phyloP scores from a whole-genome alignment of 208 protist genomes.

The Trypanosomatidae sp. region DNA sequence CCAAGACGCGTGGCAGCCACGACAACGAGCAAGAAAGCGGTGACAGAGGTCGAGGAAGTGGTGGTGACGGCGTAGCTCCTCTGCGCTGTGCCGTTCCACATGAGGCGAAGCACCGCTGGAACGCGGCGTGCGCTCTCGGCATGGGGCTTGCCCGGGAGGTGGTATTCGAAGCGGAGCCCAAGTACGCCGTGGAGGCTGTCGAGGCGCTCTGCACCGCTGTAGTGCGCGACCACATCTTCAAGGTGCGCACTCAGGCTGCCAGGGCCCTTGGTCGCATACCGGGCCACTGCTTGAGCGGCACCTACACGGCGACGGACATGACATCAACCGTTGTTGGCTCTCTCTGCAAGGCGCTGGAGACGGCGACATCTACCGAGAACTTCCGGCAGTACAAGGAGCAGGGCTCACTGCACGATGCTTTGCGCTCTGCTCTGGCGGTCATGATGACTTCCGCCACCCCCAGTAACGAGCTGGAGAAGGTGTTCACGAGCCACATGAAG shows the following conservation, averaged over 20 bases:
- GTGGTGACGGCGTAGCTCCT: not conserved
- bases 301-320: slow-evolving; percentile 40
- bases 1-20: slow-evolving; percentile 21
- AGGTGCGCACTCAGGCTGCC: slow-evolving; percentile 83
- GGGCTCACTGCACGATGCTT: slow-evolving; percentile 40
- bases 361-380: slow-evolving; percentile 46
- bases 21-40: not conserved
- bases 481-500: slow-evolving; percentile 45
- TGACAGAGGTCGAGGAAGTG: not conserved
- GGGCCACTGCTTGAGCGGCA: slow-evolving; percentile 24
- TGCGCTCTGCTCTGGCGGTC: slow-evolving; percentile 32
- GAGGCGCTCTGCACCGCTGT: slow-evolving; percentile 50
- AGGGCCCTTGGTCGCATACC: slow-evolving; percentile 42
- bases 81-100: slow-evolving; percentile 18
- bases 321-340: slow-evolving; percentile 46
- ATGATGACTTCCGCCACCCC: slow-evolving; percentile 53
- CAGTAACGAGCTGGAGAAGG: slow-evolving; percentile 54
- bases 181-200: slow-evolving; percentile 44
- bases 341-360: slow-evolving; percentile 63
- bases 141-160: slow-evolving; percentile 47
- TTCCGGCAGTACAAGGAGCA: slow-evolving; percentile 74
- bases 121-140: slow-evolving; percentile 72
- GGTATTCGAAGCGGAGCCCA: slow-evolving; percentile 73
- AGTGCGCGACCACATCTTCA: slow-evolving; percentile 69
- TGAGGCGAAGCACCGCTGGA: slow-evolving; percentile 81